These are phyloP conservation scores for Penicillium sp. DNA, from an alignment of 2,329 filamentous ascomycete species.

Conservation along the genomic window DNA sequence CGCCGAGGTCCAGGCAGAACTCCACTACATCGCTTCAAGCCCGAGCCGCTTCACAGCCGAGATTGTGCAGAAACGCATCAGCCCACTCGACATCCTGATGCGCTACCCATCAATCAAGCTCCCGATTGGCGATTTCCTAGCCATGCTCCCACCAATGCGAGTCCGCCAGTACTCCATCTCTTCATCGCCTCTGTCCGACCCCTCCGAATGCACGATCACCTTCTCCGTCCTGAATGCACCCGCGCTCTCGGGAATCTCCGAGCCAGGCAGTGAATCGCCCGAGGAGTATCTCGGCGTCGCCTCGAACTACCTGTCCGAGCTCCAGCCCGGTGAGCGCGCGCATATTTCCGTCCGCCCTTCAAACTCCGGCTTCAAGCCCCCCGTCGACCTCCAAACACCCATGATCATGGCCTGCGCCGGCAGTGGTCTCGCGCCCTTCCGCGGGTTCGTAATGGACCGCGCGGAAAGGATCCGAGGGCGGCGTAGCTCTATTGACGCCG, in stretches of 20 bases:
- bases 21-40: conserved; percentile 33
- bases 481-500: conserved; percentile 18
- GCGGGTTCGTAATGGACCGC: conserved; percentile 65
- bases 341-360: conserved; percentile 41
- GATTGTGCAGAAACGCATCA: conserved; percentile 58
- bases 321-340: conserved; percentile 34
- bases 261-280: conserved; percentile 46
- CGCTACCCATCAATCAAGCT: conserved; percentile 61
- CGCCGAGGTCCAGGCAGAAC: conserved; percentile 48
- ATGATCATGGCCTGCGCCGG: conserved; percentile 46
- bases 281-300: conserved; percentile 61
- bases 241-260: conserved; percentile 42
- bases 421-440: conserved; percentile 64
- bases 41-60: conserved; percentile 49
- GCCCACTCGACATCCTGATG: conserved; percentile 67
- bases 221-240: conserved; percentile 66
- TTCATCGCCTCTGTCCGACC: conserved; percentile 66
- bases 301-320: conserved; percentile 60
- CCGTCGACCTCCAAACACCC: conserved; percentile 35
- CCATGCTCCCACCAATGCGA: conserved; percentile 75
- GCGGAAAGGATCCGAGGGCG: conserved; percentile 42
- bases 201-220: conserved; percentile 63
- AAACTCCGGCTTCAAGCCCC: conserved; percentile 40
- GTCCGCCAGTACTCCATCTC: conserved; percentile 80
- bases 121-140: conserved; percentile 67